These are phyloP conservation scores for Leccinum griseonigrum DNA, from an alignment of 1,284 basidiomycete genomes.

Conservation along the genomic window DNA sequence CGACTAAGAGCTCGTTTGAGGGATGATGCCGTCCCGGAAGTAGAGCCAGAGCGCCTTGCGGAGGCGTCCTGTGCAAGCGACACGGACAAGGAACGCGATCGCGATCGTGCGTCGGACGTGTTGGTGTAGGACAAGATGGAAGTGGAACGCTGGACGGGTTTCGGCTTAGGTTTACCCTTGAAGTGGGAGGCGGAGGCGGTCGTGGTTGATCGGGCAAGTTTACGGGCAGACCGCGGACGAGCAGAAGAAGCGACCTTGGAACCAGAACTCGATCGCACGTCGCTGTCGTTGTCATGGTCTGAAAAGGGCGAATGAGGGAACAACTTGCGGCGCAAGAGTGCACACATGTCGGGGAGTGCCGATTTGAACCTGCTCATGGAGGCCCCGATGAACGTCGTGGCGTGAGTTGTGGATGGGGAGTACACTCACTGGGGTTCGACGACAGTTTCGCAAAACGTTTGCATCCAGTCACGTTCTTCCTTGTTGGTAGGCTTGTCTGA, in stretches of 20 bases:
- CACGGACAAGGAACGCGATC: conserved; percentile 65
- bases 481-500: conserved; percentile 2
- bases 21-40: conserved; percentile 33
- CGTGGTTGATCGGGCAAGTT: conserved; percentile 17
- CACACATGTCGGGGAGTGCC: conserved; percentile 51
- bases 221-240: conserved; percentile 13
- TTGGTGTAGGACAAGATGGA: conserved; percentile 15
- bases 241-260: conserved; percentile 7
- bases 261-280: conserved; percentile 20
- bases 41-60: conserved; percentile 40
- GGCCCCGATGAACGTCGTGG: background rate
- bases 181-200: conserved; percentile 13
- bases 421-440: conserved; percentile 58
- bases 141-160: conserved; percentile 18
- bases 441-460: conserved; percentile 61
- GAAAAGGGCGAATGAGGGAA: conserved; percentile 62
- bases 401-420: background rate
- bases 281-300: conserved; percentile 36
- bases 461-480: conserved; percentile 67
- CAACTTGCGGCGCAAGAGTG: conserved; percentile 62
- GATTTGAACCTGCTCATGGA: conserved; percentile 52
- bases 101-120: conserved; percentile 35
- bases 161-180: conserved; percentile 9
- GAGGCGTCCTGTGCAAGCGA: conserved; percentile 55
- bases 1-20: conserved; percentile 52